Conservation (phyloP, 306 rosid genomes). For the Begonia masoniana region DNA sequence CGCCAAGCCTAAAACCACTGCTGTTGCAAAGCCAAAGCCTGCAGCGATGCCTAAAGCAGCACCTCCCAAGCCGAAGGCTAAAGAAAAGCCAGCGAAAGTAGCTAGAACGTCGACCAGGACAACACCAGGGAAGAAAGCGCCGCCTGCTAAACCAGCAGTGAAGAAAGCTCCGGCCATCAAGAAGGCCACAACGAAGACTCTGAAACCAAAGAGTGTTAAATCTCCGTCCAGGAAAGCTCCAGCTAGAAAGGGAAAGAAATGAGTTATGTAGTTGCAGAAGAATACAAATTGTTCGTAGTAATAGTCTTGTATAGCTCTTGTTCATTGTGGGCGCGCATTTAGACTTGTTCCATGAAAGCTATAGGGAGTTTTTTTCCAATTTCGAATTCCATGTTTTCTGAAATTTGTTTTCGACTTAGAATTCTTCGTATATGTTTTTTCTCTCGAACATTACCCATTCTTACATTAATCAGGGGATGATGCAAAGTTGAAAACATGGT, state of each 20-base stretch:
- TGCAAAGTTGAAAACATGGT: too few species aligned
- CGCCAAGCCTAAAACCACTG: slow-evolving; percentile 20
- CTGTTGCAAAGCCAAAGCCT: slow-evolving; percentile 19
- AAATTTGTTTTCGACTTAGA: too few species aligned
- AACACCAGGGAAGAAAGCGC: slow-evolving; percentile 46
- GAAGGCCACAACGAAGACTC: slow-evolving; percentile 34
- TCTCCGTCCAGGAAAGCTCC: slow-evolving; percentile 46
- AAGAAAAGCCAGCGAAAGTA: slow-evolving; percentile 43
- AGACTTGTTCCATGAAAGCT: background rate
- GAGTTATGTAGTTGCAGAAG: background rate
- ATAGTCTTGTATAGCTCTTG: slow-evolving; percentile 45
- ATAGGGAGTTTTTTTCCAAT: too few species aligned
- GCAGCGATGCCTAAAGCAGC: slow-evolving; percentile 24
- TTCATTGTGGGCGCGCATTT: slow-evolving; percentile 20
- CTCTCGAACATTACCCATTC: too few species aligned
- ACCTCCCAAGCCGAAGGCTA: slow-evolving; percentile 27
- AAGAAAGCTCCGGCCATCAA: slow-evolving; percentile 36
- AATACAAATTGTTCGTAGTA: slow-evolving; percentile 22
- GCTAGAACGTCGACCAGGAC: slow-evolving; percentile 56
- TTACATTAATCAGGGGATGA: too few species aligned
- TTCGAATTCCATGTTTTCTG: too few species aligned
- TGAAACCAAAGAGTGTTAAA: slow-evolving; percentile 30
- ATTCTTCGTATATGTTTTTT: too few species aligned
- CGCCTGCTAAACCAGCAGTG: slow-evolving; percentile 21
- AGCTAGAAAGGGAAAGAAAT: slow-evolving; percentile 43